Conservation (phyloP, 176 grass and related monocot genomes). For the Aegilops longissima region DNA sequence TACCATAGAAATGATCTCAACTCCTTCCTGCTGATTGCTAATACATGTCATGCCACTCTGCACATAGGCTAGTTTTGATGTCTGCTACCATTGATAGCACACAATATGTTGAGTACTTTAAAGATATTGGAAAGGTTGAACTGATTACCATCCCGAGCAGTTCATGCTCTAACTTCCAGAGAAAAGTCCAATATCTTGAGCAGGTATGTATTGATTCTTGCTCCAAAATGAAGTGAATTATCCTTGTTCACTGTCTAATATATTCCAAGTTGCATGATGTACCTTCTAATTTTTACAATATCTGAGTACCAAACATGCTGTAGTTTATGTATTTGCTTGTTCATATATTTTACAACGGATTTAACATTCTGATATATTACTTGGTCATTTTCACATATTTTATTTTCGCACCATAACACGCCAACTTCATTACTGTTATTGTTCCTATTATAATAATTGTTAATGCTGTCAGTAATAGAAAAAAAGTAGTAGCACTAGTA, state of each 20-base stretch:
- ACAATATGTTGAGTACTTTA: constrained; percentile 87
- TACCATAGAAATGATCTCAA: constrained; percentile 12
- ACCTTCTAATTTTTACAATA: not conserved
- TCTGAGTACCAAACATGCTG: not conserved
- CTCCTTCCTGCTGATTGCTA: constrained; percentile 15
- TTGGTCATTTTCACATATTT: not conserved
- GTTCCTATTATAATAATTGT: not conserved
- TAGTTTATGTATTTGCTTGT: constrained; percentile 15
- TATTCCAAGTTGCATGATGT: not conserved
- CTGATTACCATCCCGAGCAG: constrained; percentile 83
- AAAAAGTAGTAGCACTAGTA: not conserved
- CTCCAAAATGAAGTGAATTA: not conserved
- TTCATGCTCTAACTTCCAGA: constrained; percentile 56
- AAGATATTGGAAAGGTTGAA: constrained; percentile 78
- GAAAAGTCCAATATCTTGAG: constrained; percentile 87
- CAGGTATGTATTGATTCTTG: constrained; percentile 47
- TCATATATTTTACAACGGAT: not conserved
- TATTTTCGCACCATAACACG: not conserved
- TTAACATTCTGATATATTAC: constrained; percentile 2
- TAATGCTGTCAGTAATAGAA: not conserved
- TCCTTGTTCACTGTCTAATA: not conserved
- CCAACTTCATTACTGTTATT: not conserved
- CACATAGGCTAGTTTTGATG: constrained; percentile 82
- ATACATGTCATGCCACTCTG: constrained; percentile 22
- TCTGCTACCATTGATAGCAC: constrained; percentile 92